These are phyloP conservation scores for Pestalotiopsis sp. DNA, from an alignment of 2,329 filamentous ascomycete species.

Conservation along the genomic window DNA sequence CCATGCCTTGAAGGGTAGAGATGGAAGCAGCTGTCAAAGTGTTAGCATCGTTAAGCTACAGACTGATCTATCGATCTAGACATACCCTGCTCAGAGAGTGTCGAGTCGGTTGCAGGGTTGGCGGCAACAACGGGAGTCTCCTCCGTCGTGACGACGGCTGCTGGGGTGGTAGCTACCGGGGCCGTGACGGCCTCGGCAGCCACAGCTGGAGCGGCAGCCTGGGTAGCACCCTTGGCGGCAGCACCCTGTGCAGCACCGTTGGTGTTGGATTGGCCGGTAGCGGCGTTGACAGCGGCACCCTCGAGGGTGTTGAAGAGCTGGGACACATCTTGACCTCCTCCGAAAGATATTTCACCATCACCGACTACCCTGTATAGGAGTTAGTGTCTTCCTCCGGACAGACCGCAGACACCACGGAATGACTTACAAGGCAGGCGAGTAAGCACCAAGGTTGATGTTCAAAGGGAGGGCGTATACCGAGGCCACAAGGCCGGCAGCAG, in stretches of 20 bases:
- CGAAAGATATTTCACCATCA: conserved; percentile 37
- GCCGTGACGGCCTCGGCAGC: conserved; percentile 18
- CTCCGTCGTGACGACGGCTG: conserved; percentile 30
- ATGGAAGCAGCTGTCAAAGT: conserved; percentile 39
- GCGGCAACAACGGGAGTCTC: conserved; percentile 13
- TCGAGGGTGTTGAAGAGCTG: conserved; percentile 47
- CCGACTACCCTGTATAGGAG: conserved; percentile 33
- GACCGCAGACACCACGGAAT: not conserved
- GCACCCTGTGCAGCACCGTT: conserved; percentile 24
- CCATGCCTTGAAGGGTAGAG: conserved; percentile 47
- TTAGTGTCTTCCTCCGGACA: conserved; percentile 19
- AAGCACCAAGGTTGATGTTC: conserved; percentile 48
- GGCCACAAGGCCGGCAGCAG: conserved; percentile 38
- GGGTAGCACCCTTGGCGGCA: conserved; percentile 20
- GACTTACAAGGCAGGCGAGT: conserved; percentile 45
- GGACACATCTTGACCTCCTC: conserved; percentile 47
- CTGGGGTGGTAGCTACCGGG: conserved; percentile 21
- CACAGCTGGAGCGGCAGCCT: conserved; percentile 22
- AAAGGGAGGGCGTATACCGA: conserved; percentile 37
- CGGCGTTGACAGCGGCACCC: conserved; percentile 31
- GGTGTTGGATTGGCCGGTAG: conserved; percentile 13
- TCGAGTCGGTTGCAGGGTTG: conserved; percentile 30
- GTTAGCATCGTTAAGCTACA: conserved; percentile 1
- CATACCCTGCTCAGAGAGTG: conserved; percentile 39
- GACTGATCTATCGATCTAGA: not conserved